Evolutionary conservation across 208 protist genomes (phyloP).

Genomic region (Naegleria lovaniensis): DNA sequence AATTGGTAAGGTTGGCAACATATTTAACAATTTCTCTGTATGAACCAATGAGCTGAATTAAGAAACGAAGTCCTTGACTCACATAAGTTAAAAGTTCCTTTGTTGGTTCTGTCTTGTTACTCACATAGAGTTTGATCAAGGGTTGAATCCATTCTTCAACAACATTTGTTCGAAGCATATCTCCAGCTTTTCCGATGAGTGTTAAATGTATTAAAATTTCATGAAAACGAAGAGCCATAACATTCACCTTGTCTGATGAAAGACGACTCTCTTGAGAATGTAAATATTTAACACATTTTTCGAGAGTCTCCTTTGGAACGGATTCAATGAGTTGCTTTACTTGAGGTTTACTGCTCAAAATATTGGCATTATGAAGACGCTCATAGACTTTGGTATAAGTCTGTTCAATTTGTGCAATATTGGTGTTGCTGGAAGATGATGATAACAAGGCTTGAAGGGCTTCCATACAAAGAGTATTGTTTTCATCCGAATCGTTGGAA

Average conservation of each 20-base stretch:
- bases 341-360: neutral
- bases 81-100: neutral
- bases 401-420: neutral
- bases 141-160: neutral
- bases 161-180: neutral
- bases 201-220: neutral
- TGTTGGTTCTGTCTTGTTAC: neutral
- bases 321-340: neutral
- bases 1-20: neutral
- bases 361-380: neutral
- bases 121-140: neutral
- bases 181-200: neutral
- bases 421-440: neutral
- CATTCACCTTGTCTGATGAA: neutral
- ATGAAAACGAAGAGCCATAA: conserved; percentile 2
- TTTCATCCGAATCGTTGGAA: neutral
- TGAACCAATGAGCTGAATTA: neutral
- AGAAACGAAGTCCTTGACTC: neutral
- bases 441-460: neutral
- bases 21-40: neutral
- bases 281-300: conserved; percentile 3
- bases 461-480: neutral
- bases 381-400: neutral
- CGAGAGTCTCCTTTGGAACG: neutral
- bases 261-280: neutral